Base-by-base conservation (phyloP, 2,329 filamentous ascomycete genomes). In the Xylaria sp. region DNA sequence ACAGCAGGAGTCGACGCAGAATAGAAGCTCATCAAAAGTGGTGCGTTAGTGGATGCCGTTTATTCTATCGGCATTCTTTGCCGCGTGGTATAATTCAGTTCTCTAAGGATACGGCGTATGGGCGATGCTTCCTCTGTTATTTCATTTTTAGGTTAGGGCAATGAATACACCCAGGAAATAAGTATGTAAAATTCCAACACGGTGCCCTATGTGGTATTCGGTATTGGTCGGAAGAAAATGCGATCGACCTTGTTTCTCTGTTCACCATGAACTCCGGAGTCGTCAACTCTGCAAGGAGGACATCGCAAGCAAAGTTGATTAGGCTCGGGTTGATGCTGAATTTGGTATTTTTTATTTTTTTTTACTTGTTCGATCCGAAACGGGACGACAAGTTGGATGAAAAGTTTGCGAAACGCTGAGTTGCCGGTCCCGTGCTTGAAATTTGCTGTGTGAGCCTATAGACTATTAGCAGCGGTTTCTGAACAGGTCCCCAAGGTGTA, bases 331-430 rank as follows among this genome's bases (percentile, higher is more conserved):
- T 21, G 46, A 35, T 17, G 27, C 3, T 37, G n/a, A 33, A 19
- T 23, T 17, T n/a, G n/a, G n/a, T n/a, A n/a, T n/a, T n/a, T n/a
- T n/a, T n/a, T n/a, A n/a, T n/a, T 55, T 11, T 46, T 72, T 41
- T 65, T 77, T 73, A 78, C 73, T 81, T 77, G 62, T 83, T 84
- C 49, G 64, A 66, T 19, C 89, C 90, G 71, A 92, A 92, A 64
- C 90, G 84, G 31, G 88, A 90, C 13, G 89, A 90, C 65, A 92
- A 83, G 58, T 89, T 88, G 27, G 88, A 90, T n/a, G 89, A 90
- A 70, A 92, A 85, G 62, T 89, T 89, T 51, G 86, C 83, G 62
- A 92, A 85, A 43, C 86, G 83, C 67, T 90, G 89, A 48, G 89
- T 85, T 31, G 81, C 81, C 69, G 85, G 85, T 55, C 78, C 80